Percentiles rank a stretch among this genome's conserved stretches.
These are phyloP conservation scores for Solanum microdontum DNA, from an alignment of 257 asterid species.

Conservation along the genomic window DNA sequence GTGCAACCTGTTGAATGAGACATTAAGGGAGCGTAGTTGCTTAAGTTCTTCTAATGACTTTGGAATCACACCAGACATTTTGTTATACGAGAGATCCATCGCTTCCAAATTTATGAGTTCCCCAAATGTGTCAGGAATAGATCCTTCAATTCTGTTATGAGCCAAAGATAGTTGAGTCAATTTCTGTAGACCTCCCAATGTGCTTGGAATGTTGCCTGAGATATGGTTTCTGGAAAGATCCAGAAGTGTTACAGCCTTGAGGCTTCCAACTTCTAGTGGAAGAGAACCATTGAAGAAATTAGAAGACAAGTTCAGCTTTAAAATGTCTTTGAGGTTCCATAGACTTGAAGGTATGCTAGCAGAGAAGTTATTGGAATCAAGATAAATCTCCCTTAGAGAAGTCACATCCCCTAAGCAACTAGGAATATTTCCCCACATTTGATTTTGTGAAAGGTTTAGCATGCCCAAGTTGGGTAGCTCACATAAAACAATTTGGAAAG, in stretches of 20 bases:
- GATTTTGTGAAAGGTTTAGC: slow-evolving; percentile 3
- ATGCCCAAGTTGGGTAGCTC: not conserved
- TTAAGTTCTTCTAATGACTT: slow-evolving; percentile 5
- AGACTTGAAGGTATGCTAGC: not conserved
- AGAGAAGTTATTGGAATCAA: not conserved
- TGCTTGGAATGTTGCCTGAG: slow-evolving; percentile 19
- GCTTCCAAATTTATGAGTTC: slow-evolving; percentile 1
- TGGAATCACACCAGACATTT: slow-evolving; percentile 22
- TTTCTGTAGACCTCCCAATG: slow-evolving; percentile 1
- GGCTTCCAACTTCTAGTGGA: not conserved
- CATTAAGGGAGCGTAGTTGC: not conserved
- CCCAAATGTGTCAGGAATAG: slow-evolving; percentile 13
- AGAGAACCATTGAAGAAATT: not conserved
- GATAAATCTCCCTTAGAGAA: slow-evolving; percentile 6
- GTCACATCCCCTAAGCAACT: slow-evolving; percentile 17
- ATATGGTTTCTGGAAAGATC: slow-evolving; percentile 10
- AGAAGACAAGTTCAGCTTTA: not conserved
- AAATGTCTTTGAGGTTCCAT: not conserved
- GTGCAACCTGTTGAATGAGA: not conserved
- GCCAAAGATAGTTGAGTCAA: slow-evolving; percentile 16
- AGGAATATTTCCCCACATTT: slow-evolving; percentile 12
- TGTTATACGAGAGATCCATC: slow-evolving; percentile 23
- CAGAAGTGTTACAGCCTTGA: not conserved
- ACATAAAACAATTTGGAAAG: slow-evolving; percentile 7
- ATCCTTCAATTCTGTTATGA: slow-evolving; percentile 15